Conservation (phyloP, 495 filamentous ascomycete genomes). For the Aspergillus affinis region DNA sequence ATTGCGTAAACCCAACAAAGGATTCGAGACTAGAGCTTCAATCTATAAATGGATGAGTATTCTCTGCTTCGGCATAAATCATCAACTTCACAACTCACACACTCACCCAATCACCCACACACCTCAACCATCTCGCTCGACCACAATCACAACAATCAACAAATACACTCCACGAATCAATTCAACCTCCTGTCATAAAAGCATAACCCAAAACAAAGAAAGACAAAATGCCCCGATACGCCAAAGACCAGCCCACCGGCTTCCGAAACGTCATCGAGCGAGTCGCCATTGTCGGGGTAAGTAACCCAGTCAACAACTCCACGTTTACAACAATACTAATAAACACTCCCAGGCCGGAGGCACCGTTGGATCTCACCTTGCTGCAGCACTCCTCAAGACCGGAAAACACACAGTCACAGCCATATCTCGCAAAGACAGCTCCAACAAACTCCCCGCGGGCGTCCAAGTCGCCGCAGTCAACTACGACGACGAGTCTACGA, state of each 20-base stretch:
- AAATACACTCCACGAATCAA: conserved; percentile 8
- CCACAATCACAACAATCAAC: conserved; percentile 11
- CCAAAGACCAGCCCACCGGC: conserved; percentile 36
- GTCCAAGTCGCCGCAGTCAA: conserved; percentile 43
- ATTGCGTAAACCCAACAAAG: conserved; percentile 2
- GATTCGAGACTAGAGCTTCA: conserved; percentile 6
- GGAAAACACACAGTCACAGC: conserved; percentile 56
- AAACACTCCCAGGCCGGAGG: conserved; percentile 55
- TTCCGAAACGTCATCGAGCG: conserved; percentile 45
- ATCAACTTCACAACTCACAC: conserved; percentile 9
- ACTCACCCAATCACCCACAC: background rate
- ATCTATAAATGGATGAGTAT: conserved; percentile 21
- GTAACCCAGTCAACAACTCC: conserved; percentile 12
- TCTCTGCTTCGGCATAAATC: conserved; percentile 8
- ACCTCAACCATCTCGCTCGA: conserved; percentile 8
- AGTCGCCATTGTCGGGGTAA: conserved; percentile 52
- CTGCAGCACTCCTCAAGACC: conserved; percentile 46
- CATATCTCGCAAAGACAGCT: conserved; percentile 49
- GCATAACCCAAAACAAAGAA: too few species aligned
- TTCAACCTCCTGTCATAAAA: too few species aligned
- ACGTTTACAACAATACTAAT: conserved; percentile 15
- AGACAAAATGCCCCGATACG: conserved; percentile 22
- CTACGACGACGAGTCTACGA: conserved; percentile 46
- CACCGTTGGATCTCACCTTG: conserved; percentile 53
- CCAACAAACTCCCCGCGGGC: conserved; percentile 42